Conservation (phyloP, 1,139 yeast genomes). For the Kluyveromyces sp. region DNA sequence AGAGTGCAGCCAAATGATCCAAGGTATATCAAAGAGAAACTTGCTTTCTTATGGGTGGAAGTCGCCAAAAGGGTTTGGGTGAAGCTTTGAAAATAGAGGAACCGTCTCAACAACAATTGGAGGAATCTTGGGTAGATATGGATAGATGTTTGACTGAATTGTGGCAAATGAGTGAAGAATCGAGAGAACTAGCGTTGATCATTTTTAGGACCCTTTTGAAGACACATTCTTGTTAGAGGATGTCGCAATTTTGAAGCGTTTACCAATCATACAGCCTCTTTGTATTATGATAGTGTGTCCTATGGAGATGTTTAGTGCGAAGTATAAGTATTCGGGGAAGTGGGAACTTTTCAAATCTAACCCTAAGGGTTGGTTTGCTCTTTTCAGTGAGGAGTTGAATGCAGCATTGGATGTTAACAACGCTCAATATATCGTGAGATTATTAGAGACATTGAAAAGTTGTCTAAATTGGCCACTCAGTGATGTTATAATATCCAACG, state of each 20-base stretch:
- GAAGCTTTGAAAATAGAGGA: slow-evolving; percentile 34
- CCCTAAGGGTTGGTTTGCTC: slow-evolving; percentile 76
- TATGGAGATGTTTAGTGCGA: slow-evolving; percentile 49
- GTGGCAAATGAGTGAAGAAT: slow-evolving; percentile 59
- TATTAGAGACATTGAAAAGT: slow-evolving; percentile 77
- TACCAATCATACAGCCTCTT: slow-evolving; percentile 68
- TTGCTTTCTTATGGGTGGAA: slow-evolving; percentile 87
- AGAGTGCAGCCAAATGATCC: slow-evolving; percentile 64
- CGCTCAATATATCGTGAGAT: slow-evolving; percentile 50
- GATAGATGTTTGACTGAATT: slow-evolving; percentile 65
- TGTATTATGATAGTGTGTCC: slow-evolving; percentile 81
- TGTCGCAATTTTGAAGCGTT: slow-evolving; percentile 76
- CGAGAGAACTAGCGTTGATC: slow-evolving; percentile 69
- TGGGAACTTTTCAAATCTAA: slow-evolving; percentile 56
- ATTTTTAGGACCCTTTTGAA: slow-evolving; percentile 80
- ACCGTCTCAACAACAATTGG: slow-evolving; percentile 37
- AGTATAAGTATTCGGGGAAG: slow-evolving; percentile 67
- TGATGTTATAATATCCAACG: slow-evolving; percentile 56
- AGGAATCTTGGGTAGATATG: slow-evolving; percentile 86
- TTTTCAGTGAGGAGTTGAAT: slow-evolving; percentile 63
- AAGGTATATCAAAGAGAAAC: slow-evolving; percentile 80
- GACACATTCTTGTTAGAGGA: slow-evolving; percentile 92
- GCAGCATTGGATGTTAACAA: slow-evolving; percentile 40
- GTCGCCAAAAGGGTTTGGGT: slow-evolving; percentile 91
- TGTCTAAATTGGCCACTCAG: slow-evolving; percentile 91